These are phyloP conservation scores for Rosa lucieae DNA, from an alignment of 306 rosid genomes.

Conservation along the genomic window DNA sequence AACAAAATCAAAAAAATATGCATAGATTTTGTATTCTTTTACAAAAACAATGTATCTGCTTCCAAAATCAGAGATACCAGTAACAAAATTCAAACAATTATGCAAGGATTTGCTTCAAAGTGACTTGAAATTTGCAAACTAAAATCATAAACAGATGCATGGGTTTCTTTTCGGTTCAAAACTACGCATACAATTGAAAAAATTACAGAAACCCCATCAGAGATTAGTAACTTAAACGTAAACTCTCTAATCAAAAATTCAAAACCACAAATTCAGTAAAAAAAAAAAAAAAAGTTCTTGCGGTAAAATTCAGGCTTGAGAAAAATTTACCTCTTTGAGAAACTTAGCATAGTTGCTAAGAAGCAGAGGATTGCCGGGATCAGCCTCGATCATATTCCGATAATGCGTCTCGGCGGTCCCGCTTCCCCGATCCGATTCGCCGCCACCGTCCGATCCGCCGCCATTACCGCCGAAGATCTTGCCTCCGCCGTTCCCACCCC, in stretches of 20 bases:
- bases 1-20: not conserved
- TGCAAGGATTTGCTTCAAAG: too few species aligned
- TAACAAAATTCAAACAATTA: too few species aligned
- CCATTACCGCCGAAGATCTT: conserved; percentile 31
- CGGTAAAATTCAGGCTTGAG: not conserved
- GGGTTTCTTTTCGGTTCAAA: not conserved
- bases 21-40: not conserved
- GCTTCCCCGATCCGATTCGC: conserved; percentile 41
- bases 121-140: too few species aligned
- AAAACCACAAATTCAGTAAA: not conserved
- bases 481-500: conserved; percentile 45
- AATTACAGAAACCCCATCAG: not conserved
- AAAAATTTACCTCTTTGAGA: conserved; percentile 61
- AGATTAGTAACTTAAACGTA: not conserved
- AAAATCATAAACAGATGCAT: not conserved
- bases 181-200: not conserved
- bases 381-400: conserved; percentile 62
- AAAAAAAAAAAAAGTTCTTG: not conserved
- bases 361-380: conserved; percentile 72
- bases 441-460: conserved; percentile 52
- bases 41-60: not conserved
- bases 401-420: conserved; percentile 56
- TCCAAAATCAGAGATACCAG: not conserved
- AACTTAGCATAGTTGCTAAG: conserved; percentile 77
- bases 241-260: not conserved